Evolutionary conservation across 139 green algal species (phyloP).

Genomic region (Yamagishiella unicocca): DNA sequence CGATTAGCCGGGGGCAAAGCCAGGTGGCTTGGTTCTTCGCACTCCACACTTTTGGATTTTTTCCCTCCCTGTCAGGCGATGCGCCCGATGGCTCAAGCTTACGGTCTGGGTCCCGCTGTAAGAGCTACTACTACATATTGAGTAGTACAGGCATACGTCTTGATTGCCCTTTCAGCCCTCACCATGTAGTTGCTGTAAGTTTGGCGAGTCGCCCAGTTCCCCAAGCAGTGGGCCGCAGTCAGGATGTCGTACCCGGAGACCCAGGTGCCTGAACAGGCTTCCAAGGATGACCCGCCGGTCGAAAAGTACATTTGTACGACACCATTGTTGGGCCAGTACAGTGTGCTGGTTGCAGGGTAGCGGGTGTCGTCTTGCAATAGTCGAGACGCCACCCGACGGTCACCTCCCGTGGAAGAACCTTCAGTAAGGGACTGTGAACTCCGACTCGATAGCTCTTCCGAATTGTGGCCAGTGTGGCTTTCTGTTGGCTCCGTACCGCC

Average conservation of each 20-base stretch:
- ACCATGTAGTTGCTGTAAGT: neutral
- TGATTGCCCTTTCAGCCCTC: neutral
- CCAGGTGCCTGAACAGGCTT: constrained; percentile 21
- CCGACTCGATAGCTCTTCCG: too few relatives aligned
- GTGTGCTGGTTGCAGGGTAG: neutral
- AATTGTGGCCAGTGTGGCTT: too few relatives aligned
- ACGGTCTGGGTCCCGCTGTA: too few relatives aligned
- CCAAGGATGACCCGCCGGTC: too few relatives aligned
- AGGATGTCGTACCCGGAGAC: constrained; percentile 34
- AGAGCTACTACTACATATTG: too few relatives aligned
- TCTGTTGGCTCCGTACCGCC: too few relatives aligned
- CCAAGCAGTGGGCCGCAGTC: constrained; percentile 27
- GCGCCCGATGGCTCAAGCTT: too few relatives aligned
- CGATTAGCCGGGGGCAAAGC: neutral
- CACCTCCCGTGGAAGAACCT: too few relatives aligned
- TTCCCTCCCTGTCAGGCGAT: too few relatives aligned
- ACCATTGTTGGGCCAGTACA: constrained; percentile 25
- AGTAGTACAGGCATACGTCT: neutral
- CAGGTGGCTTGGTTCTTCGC: neutral
- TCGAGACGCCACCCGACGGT: too few relatives aligned
- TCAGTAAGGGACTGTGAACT: too few relatives aligned
- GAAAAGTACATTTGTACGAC: neutral
- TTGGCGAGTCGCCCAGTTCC: neutral
- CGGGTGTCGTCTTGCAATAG: neutral
- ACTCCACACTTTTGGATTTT: too few relatives aligned